phyloP scores from a whole-genome alignment of 331 rosid genomes.

The Quercus phellos region DNA sequence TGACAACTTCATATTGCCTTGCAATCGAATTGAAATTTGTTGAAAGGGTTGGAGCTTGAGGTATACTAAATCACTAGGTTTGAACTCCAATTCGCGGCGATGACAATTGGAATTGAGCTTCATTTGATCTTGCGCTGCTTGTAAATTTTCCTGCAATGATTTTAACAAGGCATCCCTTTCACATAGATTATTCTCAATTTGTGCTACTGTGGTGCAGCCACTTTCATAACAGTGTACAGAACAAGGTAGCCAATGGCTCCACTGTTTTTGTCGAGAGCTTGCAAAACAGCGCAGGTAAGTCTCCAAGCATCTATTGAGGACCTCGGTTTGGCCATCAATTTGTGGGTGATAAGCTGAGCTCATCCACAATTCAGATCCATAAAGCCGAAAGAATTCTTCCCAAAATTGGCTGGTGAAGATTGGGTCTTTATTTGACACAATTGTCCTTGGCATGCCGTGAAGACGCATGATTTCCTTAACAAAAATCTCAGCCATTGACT shows the following conservation, averaged over 20 bases:
- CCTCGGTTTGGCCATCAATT: neutral
- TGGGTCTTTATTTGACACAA: neutral
- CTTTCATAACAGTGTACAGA: too few relatives aligned
- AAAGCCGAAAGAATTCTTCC: neutral
- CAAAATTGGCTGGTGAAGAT: neutral
- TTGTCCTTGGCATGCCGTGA: neutral
- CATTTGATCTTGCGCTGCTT: too few relatives aligned
- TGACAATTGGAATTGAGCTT: too few relatives aligned
- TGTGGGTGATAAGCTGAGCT: neutral
- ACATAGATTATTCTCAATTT: too few relatives aligned
- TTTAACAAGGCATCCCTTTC: too few relatives aligned
- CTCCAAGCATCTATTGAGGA: neutral
- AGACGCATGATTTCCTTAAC: neutral
- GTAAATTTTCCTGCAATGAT: too few relatives aligned
- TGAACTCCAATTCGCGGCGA: too few relatives aligned
- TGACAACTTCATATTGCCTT: too few relatives aligned
- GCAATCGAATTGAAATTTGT: too few relatives aligned
- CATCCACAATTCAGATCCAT: neutral
- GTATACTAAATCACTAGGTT: too few relatives aligned
- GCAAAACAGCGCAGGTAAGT: neutral
- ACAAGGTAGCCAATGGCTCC: neutral
- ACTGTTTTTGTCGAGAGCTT: neutral
- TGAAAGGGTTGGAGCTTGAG: too few relatives aligned
- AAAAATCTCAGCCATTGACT: neutral
- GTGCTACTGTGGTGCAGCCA: too few relatives aligned